These are phyloP conservation scores for Curvularia spicifera DNA, from an alignment of 2,329 filamentous ascomycete genomes.

Conservation along the genomic window DNA sequence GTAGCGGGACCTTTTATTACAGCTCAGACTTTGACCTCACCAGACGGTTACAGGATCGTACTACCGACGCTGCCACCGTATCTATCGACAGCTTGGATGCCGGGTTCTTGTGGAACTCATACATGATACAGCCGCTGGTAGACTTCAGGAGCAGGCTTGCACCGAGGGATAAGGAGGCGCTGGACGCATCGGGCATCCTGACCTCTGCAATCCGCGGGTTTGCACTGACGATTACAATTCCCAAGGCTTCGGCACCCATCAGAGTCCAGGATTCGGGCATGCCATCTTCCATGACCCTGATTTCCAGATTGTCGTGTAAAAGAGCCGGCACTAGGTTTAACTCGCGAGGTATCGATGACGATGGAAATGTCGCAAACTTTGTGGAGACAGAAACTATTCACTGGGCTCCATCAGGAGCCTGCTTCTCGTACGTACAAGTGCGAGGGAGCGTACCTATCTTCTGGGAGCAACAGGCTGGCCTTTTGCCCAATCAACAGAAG, in stretches of 20 bases:
- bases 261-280: slow-evolving; percentile 70
- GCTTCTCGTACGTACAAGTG: slow-evolving; percentile 93
- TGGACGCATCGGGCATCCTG: slow-evolving; percentile 87
- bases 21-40: slow-evolving; percentile 98
- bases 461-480: slow-evolving; percentile 90
- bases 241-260: slow-evolving; percentile 75
- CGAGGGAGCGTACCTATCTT: slow-evolving; percentile 94
- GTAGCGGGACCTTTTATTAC: slow-evolving; percentile 96
- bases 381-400: slow-evolving; percentile 97
- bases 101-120: slow-evolving; percentile 95
- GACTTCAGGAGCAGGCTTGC: slow-evolving; percentile 85
- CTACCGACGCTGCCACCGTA: slow-evolving; percentile 77
- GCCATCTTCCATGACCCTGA: slow-evolving; percentile 84
- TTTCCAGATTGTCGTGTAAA: slow-evolving; percentile 87
- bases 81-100: slow-evolving; percentile 93
- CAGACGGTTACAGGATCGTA: slow-evolving; percentile 87
- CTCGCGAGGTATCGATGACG: slow-evolving; percentile 94
- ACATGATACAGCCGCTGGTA: slow-evolving; percentile 93
- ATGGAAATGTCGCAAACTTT: slow-evolving; percentile 97
- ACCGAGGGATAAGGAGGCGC: slow-evolving; percentile 72
- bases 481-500: slow-evolving; percentile 92
- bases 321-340: slow-evolving; percentile 96
- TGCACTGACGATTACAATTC: slow-evolving; percentile 84
- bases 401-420: slow-evolving; percentile 76
- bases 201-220: slow-evolving; percentile 95